Conservation (phyloP, 2,329 filamentous ascomycete species). For the Sordariomycetes sp. region DNA sequence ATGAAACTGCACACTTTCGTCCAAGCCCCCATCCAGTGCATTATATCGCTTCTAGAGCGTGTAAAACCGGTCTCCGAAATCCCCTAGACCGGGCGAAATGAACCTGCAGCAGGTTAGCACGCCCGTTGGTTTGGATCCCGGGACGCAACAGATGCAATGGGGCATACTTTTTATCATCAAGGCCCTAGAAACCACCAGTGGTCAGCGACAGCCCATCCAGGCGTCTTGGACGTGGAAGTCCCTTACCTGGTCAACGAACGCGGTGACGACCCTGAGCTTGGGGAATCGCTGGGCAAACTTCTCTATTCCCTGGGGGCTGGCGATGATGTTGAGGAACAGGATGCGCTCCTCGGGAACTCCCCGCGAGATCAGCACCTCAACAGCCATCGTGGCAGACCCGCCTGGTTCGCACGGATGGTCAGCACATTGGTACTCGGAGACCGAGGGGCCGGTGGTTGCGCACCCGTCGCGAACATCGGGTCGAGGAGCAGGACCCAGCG, state of each 20-base stretch:
- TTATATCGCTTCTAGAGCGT: slow-evolving; percentile 38
- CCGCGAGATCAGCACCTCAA: slow-evolving; percentile 78
- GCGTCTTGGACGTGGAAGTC: not conserved
- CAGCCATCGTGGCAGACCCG: slow-evolving; percentile 92
- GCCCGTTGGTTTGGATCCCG: slow-evolving; percentile 1
- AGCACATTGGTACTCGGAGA: not conserved
- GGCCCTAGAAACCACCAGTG: slow-evolving; percentile 34
- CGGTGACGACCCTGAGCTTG: slow-evolving; percentile 80
- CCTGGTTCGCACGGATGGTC: slow-evolving; percentile 32
- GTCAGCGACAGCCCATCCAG: slow-evolving; percentile 8
- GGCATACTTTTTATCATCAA: slow-evolving; percentile 90
- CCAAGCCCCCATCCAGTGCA: not conserved
- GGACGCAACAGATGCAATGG: not conserved
- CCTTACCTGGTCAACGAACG: slow-evolving; percentile 74
- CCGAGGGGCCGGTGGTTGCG: not conserved
- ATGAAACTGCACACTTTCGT: not conserved
- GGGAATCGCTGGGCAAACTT: slow-evolving; percentile 86
- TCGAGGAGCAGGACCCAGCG: slow-evolving; percentile 90
- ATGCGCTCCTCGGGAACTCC: slow-evolving; percentile 94
- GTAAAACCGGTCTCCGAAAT: slow-evolving; percentile 94
- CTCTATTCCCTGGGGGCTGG: slow-evolving; percentile 84
- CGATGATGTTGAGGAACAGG: slow-evolving; percentile 90
- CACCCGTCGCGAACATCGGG: slow-evolving; percentile 98
- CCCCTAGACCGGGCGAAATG: slow-evolving; percentile 84
- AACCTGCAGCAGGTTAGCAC: slow-evolving; percentile 51